phyloP scores from a whole-genome alignment of 306 rosid species.

The Fragaria iinumae region DNA sequence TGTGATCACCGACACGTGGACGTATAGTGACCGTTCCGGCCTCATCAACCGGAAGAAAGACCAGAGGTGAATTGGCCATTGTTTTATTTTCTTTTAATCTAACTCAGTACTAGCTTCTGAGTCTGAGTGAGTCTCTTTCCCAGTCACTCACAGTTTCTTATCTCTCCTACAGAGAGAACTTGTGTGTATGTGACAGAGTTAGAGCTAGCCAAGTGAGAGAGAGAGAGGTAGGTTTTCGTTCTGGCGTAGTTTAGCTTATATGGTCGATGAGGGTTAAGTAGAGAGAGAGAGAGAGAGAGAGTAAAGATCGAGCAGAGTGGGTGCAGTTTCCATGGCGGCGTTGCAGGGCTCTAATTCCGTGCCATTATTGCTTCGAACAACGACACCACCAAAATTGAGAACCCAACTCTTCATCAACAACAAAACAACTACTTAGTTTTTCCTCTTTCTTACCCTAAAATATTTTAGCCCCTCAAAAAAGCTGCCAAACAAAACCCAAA shows the following conservation, averaged over 20 bases:
- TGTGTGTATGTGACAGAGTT: conserved; percentile 16
- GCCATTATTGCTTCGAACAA: conserved; percentile 69
- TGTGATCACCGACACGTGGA: conserved; percentile 71
- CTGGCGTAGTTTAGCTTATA: conserved; percentile 29
- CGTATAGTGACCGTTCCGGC: conserved; percentile 21
- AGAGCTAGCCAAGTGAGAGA: conserved; percentile 10
- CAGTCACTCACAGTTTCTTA: conserved; percentile 15
- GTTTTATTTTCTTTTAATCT: conserved; percentile 40
- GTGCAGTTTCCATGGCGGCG: conserved; percentile 99
- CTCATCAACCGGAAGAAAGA: conserved; percentile 43
- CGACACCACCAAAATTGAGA: conserved; percentile 29
- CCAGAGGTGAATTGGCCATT: conserved; percentile 39
- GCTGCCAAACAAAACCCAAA: conserved; percentile 50
- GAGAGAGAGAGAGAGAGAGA: not conserved
- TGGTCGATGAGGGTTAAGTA: conserved; percentile 21
- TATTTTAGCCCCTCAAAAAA: conserved; percentile 33
- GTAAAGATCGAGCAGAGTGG: conserved; percentile 32
- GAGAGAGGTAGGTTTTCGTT: conserved; percentile 20
- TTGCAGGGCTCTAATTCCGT: conserved; percentile 88
- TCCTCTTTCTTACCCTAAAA: conserved; percentile 2
- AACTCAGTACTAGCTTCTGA: not conserved
- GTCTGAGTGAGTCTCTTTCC: conserved; percentile 2
- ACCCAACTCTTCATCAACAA: conserved; percentile 9
- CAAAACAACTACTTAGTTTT: not conserved
- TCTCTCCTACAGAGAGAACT: not conserved